These are phyloP conservation scores for Tylopilus vinaceipallidus DNA, from an alignment of 768 basidiomycete species.

Conservation along the genomic window DNA sequence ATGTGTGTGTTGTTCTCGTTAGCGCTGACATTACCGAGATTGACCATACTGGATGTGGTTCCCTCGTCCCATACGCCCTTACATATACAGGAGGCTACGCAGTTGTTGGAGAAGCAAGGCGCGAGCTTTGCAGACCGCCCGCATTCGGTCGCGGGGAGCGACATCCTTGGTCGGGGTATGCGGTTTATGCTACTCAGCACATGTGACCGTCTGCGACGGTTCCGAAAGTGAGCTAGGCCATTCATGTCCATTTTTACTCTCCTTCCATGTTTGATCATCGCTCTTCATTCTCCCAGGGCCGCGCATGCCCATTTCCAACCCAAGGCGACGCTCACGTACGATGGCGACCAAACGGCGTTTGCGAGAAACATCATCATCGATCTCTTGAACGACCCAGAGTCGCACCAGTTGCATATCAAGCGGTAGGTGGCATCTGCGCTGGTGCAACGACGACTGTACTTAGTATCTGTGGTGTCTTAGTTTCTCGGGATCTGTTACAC, in stretches of 20 bases:
- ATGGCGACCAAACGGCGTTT: slow-evolving; percentile 41
- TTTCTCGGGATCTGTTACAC: slow-evolving; percentile 24
- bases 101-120: slow-evolving; percentile 63
- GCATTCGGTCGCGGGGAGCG: slow-evolving; percentile 48
- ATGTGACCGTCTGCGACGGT: slow-evolving; percentile 51
- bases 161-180: slow-evolving; percentile 55
- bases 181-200: slow-evolving; percentile 48
- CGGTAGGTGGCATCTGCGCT: slow-evolving; percentile 35
- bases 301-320: slow-evolving; percentile 54
- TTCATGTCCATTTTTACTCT: too few relatives aligned
- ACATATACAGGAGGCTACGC: slow-evolving; percentile 43
- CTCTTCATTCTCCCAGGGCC: too few relatives aligned
- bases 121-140: slow-evolving; percentile 51
- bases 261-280: too few relatives aligned
- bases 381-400: slow-evolving; percentile 30
- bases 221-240: too few relatives aligned
- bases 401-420: slow-evolving; percentile 42
- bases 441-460: too few relatives aligned
- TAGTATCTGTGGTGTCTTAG: slow-evolving; percentile 17
- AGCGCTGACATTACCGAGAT: not conserved
- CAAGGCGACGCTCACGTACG: slow-evolving; percentile 44
- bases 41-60: not conserved
- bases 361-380: slow-evolving; percentile 23
- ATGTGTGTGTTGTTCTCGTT: slow-evolving; percentile 1
- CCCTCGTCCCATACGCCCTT: too few relatives aligned